Conservation (phyloP, 768 basidiomycete genomes). For the Lactarius deliciosus region DNA sequence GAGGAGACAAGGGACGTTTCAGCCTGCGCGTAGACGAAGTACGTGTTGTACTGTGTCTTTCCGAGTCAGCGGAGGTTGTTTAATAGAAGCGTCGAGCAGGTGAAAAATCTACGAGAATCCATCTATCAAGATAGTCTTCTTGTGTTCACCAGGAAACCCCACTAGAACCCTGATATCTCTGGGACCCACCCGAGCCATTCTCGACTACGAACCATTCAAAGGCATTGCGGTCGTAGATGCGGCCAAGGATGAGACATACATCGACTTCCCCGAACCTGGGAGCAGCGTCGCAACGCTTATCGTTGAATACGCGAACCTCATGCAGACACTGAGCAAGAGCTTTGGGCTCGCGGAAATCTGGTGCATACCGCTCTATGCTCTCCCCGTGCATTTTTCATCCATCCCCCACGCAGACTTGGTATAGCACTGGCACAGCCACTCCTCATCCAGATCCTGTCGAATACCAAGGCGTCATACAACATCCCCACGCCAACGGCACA, state of each 20-base stretch:
- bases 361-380: constrained; percentile 43
- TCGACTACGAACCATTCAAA: constrained; percentile 79
- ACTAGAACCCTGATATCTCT: constrained; percentile 86
- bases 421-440: constrained; percentile 90
- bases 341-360: constrained; percentile 97
- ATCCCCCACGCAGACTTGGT: constrained; percentile 59
- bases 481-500: constrained; percentile 87
- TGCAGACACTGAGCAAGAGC: constrained; percentile 95
- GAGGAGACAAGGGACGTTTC: constrained; percentile 72
- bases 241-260: constrained; percentile 71
- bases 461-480: constrained; percentile 98
- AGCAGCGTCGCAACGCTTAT: constrained; percentile 70
- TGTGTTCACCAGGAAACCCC: constrained; percentile 97
- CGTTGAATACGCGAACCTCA: constrained; percentile 76
- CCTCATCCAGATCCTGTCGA: constrained; percentile 85
- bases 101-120: constrained; percentile 71
- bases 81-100: constrained; percentile 40
- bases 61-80: background rate
- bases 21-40: constrained; percentile 75
- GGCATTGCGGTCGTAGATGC: constrained; percentile 87
- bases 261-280: constrained; percentile 76
- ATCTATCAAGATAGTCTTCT: constrained; percentile 85
- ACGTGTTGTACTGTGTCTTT: constrained; percentile 30
- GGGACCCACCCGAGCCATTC: constrained; percentile 58
- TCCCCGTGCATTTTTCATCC: constrained; percentile 2